These are phyloP conservation scores for Colletotrichum sidae DNA, from an alignment of 2,329 filamentous ascomycete species.

Conservation along the genomic window DNA sequence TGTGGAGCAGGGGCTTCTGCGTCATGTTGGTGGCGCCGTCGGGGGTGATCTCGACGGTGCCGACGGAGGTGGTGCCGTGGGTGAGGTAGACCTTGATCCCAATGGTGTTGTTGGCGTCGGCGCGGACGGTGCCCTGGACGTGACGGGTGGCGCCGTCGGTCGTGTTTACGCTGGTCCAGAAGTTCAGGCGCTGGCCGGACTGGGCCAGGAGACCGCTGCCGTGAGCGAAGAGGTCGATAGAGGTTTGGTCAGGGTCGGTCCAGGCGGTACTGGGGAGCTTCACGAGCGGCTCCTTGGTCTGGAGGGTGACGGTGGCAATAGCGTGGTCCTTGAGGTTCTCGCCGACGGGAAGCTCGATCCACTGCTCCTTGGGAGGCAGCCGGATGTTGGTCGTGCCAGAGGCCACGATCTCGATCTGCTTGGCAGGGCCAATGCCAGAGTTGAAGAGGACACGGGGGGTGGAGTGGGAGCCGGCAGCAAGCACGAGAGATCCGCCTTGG, in stretches of 20 bases:
- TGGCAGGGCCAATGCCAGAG: slow-evolving; percentile 64
- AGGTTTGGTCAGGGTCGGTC: slow-evolving; percentile 43
- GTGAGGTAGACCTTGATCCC: slow-evolving; percentile 63
- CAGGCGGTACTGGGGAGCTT: slow-evolving; percentile 40
- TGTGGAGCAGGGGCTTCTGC: slow-evolving; percentile 50
- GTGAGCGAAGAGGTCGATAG: slow-evolving; percentile 48
- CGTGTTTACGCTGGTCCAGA: slow-evolving; percentile 57
- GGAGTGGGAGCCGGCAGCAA: slow-evolving; percentile 61
- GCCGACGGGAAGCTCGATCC: slow-evolving; percentile 56
- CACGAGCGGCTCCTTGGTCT: slow-evolving; percentile 41
- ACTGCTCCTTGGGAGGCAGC: slow-evolving; percentile 40
- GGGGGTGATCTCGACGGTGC: slow-evolving; percentile 55
- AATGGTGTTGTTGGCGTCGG: slow-evolving; percentile 54
- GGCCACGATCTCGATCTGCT: slow-evolving; percentile 59
- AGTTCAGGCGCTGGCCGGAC: slow-evolving; percentile 58
- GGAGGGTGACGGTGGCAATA: slow-evolving; percentile 43
- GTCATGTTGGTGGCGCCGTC: slow-evolving; percentile 55
- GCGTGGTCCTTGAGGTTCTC: slow-evolving; percentile 50
- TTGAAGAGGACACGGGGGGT: slow-evolving; percentile 69
- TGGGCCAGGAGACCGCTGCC: slow-evolving; percentile 56
- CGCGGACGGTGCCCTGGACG: slow-evolving; percentile 59
- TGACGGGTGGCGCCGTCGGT: slow-evolving; percentile 53
- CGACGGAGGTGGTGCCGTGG: slow-evolving; percentile 60
- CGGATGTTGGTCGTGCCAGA: slow-evolving; percentile 51
- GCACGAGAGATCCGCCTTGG: slow-evolving; percentile 44